Conservation (phyloP, 345 rosid genomes). For the Firmiana major region DNA sequence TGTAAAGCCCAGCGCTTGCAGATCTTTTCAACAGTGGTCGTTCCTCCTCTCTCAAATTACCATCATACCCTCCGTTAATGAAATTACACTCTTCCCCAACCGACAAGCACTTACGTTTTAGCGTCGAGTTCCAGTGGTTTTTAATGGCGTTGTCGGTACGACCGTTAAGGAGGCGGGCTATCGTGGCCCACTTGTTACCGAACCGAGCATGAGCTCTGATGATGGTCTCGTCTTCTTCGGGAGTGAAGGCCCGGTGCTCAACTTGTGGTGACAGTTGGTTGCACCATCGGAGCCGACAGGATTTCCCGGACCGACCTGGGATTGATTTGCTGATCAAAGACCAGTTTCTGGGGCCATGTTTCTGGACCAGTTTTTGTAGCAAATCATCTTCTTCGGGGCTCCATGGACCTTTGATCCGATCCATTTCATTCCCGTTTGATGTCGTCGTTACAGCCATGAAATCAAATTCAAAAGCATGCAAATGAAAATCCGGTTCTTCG, state of each 20-base stretch:
- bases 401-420: slow-evolving; percentile 96
- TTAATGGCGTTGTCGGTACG: slow-evolving; percentile 90
- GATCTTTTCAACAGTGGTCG: slow-evolving; percentile 70
- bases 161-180: slow-evolving; percentile 84
- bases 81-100: slow-evolving; percentile 34
- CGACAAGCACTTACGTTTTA: slow-evolving; percentile 63
- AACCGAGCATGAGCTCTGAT: slow-evolving; percentile 74
- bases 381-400: slow-evolving; percentile 90
- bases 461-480: slow-evolving; percentile 6
- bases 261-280: slow-evolving; percentile 93
- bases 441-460: slow-evolving; percentile 22
- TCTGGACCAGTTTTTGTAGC: slow-evolving; percentile 55
- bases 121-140: slow-evolving; percentile 93
- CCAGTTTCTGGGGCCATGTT: slow-evolving; percentile 91
- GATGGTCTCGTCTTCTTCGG: slow-evolving; percentile 78
- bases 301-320: slow-evolving; percentile 86
- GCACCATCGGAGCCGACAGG: slow-evolving; percentile 89
- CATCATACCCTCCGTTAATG: slow-evolving; percentile 45
- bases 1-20: slow-evolving; percentile 56
- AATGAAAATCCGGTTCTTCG: not conserved
- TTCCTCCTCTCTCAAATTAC: slow-evolving; percentile 32
- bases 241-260: slow-evolving; percentile 69
- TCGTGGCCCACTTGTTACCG: slow-evolving; percentile 95
- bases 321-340: slow-evolving; percentile 86
- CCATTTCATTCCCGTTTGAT: slow-evolving; percentile 45